A percentile compares a stretch with the other conserved stretches of the same genome.
Conservation (phyloP, 345 rosid species). For the Euphorbia lathyris region DNA sequence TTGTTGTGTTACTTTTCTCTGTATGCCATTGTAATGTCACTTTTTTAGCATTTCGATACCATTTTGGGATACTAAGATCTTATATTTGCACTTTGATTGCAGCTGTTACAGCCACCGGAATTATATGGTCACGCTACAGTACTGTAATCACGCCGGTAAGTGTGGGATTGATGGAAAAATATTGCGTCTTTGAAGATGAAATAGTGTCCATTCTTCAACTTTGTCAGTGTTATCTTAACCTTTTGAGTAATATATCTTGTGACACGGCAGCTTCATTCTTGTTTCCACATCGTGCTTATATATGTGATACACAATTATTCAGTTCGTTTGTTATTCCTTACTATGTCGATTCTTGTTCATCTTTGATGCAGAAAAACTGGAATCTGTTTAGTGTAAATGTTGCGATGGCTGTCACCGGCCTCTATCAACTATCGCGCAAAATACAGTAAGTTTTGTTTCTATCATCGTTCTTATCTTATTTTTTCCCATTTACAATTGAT, state of each 20-base stretch:
- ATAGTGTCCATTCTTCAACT: not conserved
- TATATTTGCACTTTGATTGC: conserved; percentile 17
- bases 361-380: conserved; percentile 78
- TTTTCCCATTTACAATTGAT: not conserved
- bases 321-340: not conserved
- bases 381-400: conserved; percentile 82
- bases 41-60: not conserved
- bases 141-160: conserved; percentile 85
- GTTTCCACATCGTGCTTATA: not conserved
- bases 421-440: conserved; percentile 83
- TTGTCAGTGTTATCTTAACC: not conserved
- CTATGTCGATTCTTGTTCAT: conserved; percentile 10
- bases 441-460: conserved; percentile 46
- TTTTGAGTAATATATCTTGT: not conserved
- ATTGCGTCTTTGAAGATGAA: not conserved
- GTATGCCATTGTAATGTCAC: not conserved
- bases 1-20: not conserved
- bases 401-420: conserved; percentile 82
- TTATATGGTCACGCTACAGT: conserved; percentile 82
- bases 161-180: conserved; percentile 4
- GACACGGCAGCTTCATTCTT: not conserved
- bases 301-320: not conserved
- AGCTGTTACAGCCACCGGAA: conserved; percentile 76
- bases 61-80: not conserved
- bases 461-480: not conserved